Percentiles rank a stretch among this genome's conserved stretches.
phyloP scores from a whole-genome alignment of 805 yeast species.

The Metschnikowia proteae region DNA sequence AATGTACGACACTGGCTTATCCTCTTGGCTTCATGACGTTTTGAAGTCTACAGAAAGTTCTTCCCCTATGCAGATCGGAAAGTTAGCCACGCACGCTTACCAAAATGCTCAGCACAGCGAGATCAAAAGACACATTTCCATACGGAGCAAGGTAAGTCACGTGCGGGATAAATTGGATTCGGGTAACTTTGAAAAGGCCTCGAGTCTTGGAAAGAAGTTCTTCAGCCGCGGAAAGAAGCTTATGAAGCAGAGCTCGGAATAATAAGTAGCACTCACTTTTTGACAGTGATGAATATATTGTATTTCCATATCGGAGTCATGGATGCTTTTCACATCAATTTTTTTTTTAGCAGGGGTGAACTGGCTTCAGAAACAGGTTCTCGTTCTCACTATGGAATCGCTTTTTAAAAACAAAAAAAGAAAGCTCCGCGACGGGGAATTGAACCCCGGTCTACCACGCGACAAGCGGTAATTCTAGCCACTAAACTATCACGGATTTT shows the following conservation, averaged over 20 bases:
- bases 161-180: slow-evolving; percentile 48
- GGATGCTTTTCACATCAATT: too few relatives aligned
- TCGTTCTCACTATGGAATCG: too few relatives aligned
- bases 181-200: slow-evolving; percentile 45
- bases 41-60: slow-evolving; percentile 34
- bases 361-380: too few relatives aligned
- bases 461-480: slow-evolving; percentile 24
- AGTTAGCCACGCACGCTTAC: slow-evolving; percentile 61
- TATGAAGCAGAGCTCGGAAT: slow-evolving; percentile 27
- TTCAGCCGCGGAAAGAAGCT: slow-evolving; percentile 56
- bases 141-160: slow-evolving; percentile 52
- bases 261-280: background rate
- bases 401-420: background rate
- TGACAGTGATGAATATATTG: too few relatives aligned
- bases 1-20: slow-evolving; percentile 54
- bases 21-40: slow-evolving; percentile 51
- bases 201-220: slow-evolving; percentile 51
- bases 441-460: slow-evolving; percentile 24
- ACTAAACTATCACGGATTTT: slow-evolving; percentile 13
- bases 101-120: slow-evolving; percentile 59
- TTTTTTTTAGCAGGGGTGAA: too few relatives aligned
- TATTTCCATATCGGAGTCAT: background rate
- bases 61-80: slow-evolving; percentile 43
- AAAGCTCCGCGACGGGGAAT: slow-evolving; percentile 14
- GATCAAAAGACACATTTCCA: slow-evolving; percentile 37